phyloP scores from a whole-genome alignment of 129 eudicot species.

The Artemisia argyi region DNA sequence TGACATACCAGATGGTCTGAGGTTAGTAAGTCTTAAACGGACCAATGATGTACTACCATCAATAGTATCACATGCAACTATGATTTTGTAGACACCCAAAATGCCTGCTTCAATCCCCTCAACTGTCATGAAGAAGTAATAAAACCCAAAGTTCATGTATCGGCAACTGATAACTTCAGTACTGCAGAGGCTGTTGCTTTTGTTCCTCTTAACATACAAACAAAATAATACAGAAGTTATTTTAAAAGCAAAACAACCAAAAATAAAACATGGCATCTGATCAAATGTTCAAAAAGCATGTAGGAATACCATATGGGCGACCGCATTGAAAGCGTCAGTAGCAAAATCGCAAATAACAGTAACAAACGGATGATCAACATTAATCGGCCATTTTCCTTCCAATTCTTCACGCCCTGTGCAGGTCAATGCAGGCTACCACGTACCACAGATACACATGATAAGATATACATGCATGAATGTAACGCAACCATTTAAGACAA shows the following conservation, averaged over 20 bases:
- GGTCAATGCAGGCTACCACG: too few species aligned
- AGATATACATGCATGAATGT: too few species aligned
- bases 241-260: neutral
- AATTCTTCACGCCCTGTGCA: too few species aligned
- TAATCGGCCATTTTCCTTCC: too few species aligned
- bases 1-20: neutral
- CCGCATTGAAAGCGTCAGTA: too few species aligned
- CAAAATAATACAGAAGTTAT: neutral
- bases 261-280: neutral
- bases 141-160: neutral
- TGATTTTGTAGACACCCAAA: neutral
- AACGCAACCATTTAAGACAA: too few species aligned
- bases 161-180: neutral
- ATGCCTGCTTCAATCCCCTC: conserved; percentile 1
- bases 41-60: neutral
- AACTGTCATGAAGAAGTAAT: neutral
- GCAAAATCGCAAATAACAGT: too few species aligned
- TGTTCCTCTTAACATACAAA: neutral
- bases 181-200: neutral
- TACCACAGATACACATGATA: too few species aligned
- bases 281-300: neutral
- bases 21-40: neutral
- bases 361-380: too few species aligned
- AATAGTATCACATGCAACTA: neutral
- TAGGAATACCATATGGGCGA: too few species aligned